Evolutionary conservation across 2,329 filamentous ascomycete genomes (phyloP), one percentile per base, ranked within the genome.

Genomic region (Sphaerulina musiva): DNA sequence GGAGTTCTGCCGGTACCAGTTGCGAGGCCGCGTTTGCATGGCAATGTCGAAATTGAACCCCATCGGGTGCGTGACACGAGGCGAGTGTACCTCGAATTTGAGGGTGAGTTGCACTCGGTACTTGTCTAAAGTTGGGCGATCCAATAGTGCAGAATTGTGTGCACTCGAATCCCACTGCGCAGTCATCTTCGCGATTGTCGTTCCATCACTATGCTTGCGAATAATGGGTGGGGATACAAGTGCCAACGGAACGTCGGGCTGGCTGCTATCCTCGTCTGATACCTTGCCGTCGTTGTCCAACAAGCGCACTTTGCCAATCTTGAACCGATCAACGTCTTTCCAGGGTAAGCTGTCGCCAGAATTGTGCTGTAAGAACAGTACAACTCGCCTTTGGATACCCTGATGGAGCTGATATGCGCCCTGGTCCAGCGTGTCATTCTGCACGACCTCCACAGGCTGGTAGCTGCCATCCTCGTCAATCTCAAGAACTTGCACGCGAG

Each of bases 141-240:
- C 91, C n/a, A 98, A 81, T 11, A 97, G 78, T n/a, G 95, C 76
- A 5, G 93, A 96, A 59, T 84, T 85, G 70, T 98, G 93, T 61
- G 93, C 78, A 65, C 90, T 95, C 0, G 92, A 96, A 68, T 98
- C 93, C 93, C 93, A 98, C 66, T 97, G 91, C 0, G 87, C 90
- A n/a, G 86, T 80, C 42, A 97, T 78, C 1, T 86, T 91, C 38
- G 96, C 84, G 68, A 86, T 90, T 36, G 85, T 86, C 0, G 91
- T 96, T 38, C 93, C 93, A 68, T 97, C 95, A 23, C 88, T 83
- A 66, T 96, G 95, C 54, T 87, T 84, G 59, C 86, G 87, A 60
- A 95, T 85, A 53, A 84, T 79, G 0, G 93, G 92, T 46, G 86
- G 83, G 32, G 86, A 82, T 2, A 90, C 79, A 44, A 95, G 78